Base-by-base conservation (phyloP, 2,329 filamentous ascomycete genomes). In the Aspergillus calidoustus region DNA sequence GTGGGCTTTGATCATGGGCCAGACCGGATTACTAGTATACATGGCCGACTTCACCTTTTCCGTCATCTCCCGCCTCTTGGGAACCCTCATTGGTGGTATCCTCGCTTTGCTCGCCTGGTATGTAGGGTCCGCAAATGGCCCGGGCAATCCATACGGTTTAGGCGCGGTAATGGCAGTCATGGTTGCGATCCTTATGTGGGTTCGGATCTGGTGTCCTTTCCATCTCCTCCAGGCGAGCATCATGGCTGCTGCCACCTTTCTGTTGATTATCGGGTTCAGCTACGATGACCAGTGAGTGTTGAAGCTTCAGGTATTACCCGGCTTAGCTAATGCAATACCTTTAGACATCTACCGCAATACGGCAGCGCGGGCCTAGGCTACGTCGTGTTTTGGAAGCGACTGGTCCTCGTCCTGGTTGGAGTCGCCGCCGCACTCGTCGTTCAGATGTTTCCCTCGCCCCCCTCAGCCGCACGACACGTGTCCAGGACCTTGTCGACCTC, bases 1-100 rank as follows among this genome's bases (percentile, higher is more conserved):
- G 0, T 85, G 83, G 83, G 81, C 74, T 0, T 68, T 84, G 11
- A 83, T 85, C 47, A 85, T 82, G 70, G 82, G 77, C 0, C 83
- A 85, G 65, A 82, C 80, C 0, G 77, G 75, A 0, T 63, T 85
- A 2, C 72, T 84, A 0, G 72, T 81, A 7, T 85, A 84, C 66
- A 79, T 83, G 74, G 79, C 81, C 0, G 83, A 85, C 56, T 84
- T 85, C 46, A 79, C 77, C 0, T 81, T 81, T 53, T 81, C 80
- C 0, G 64, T 84, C 4, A 49, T 83, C 0, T 71, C 76, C 0
- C 75, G 83, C 25, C 67, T 70, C 0, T 54, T 77, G 0, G 83
- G 80, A 6, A 84, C 82, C 0, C 61, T 85, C 0, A 60, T 82
- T 9, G 83, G 83, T 0, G 83, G 83, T n/a, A 66, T 81, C 0